phyloP scores from a whole-genome alignment of 1,284 basidiomycete species.

The Ceratobasidium sp. region DNA sequence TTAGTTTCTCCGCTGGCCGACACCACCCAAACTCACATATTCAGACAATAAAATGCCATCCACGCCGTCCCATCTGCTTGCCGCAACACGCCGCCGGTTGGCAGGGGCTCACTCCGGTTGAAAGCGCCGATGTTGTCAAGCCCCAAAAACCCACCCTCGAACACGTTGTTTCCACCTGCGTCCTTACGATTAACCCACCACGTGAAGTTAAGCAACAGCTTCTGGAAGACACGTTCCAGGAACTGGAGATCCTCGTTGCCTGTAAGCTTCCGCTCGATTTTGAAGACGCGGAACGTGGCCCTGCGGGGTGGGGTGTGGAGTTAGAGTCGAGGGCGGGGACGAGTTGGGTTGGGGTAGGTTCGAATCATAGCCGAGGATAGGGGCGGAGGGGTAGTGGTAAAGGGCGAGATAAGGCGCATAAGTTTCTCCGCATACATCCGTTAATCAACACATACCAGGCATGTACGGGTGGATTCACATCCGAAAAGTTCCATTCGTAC shows the following conservation, averaged over 20 bases:
- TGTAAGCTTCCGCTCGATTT: constrained; percentile 95
- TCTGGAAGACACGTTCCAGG: constrained; percentile 98
- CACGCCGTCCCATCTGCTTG: constrained; percentile 98
- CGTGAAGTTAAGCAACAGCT: constrained; percentile 95
- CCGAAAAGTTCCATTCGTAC: constrained; percentile 99
- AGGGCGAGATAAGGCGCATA: constrained; percentile 7
- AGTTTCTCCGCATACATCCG: constrained; percentile 10
- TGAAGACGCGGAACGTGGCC: constrained; percentile 97
- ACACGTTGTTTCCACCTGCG: constrained; percentile 92
- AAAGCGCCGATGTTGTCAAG: constrained; percentile 98
- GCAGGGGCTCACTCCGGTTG: constrained; percentile 96
- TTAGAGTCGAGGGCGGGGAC: constrained; percentile 9
- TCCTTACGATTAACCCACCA: constrained; percentile 99
- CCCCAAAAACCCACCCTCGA: constrained; percentile 98
- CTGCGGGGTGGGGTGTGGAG: constrained; percentile 55
- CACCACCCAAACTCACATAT: constrained; percentile 72
- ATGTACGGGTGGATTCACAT: constrained; percentile 97
- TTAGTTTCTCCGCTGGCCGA: constrained; percentile 1
- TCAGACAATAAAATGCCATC: constrained; percentile 99
- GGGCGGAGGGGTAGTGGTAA: background rate
- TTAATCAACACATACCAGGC: constrained; percentile 73
- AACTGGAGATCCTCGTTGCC: constrained; percentile 92
- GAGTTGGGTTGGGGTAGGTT: constrained; percentile 10
- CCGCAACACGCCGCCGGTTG: constrained; percentile 89
- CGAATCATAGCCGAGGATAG: background rate